Evolutionary conservation across 164 flowering plant species (phyloP).

Genomic region (Macadamia tetraphylla): DNA sequence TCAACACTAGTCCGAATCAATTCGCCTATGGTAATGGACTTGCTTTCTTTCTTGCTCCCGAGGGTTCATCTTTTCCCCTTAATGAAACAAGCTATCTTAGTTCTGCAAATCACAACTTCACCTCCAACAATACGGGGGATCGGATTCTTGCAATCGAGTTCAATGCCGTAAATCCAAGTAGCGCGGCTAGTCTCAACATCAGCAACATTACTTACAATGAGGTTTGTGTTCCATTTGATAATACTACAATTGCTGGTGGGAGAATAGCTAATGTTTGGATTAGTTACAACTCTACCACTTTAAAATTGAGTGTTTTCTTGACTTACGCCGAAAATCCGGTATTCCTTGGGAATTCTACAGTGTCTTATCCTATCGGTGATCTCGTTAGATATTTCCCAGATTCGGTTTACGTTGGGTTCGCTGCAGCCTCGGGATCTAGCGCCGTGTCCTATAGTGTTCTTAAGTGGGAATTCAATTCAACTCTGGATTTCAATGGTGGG

Average conservation of each 20-base stretch:
- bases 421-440: neutral
- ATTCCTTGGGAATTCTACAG: neutral
- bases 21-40: neutral
- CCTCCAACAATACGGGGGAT: no score
- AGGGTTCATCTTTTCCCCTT: neutral
- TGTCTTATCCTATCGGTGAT: neutral
- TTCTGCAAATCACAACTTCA: neutral
- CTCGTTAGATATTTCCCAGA: slow-evolving; percentile 10
- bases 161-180: no score
- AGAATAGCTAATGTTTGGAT: neutral
- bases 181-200: no score
- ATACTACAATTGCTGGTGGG: neutral
- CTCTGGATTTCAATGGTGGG: neutral
- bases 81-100: neutral
- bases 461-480: slow-evolving; percentile 16
- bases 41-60: neutral
- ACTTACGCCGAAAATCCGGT: neutral
- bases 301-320: neutral
- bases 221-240: no score
- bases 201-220: no score
- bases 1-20: neutral
- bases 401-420: slow-evolving; percentile 13
- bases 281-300: neutral
- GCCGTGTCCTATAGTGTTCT: neutral
- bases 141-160: no score